Evolutionary conservation across 2,329 filamentous ascomycete genomes (phyloP).

Genomic region (Ploettnerulaceae sp.): DNA sequence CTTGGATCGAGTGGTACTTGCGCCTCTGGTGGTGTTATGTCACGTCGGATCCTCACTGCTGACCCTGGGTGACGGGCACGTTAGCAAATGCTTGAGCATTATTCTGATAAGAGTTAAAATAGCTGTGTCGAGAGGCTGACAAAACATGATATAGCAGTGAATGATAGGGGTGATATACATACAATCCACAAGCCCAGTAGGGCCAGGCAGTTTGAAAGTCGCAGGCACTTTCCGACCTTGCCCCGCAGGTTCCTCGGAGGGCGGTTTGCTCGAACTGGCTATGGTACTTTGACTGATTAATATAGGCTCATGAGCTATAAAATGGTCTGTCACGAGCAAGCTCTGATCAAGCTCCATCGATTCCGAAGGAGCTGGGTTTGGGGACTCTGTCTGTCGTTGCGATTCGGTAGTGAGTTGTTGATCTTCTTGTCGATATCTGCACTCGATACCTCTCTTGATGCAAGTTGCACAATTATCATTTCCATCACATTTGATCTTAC

Average conservation of each 20-base stretch:
- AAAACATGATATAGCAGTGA: too few species aligned
- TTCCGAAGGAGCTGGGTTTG: background rate
- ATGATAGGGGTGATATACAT: background rate
- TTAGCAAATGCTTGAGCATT: background rate
- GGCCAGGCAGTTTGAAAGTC: constrained; percentile 1
- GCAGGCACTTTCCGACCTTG: background rate
- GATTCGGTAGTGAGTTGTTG: background rate
- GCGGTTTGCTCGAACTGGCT: too few species aligned
- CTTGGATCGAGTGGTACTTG: constrained; percentile 4
- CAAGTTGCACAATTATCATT: constrained; percentile 39
- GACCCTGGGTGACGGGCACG: background rate
- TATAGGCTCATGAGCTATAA: too few species aligned
- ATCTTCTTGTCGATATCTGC: constrained; percentile 32
- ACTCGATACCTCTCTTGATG: constrained; percentile 37
- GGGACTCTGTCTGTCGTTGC: background rate
- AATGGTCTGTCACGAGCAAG: too few species aligned
- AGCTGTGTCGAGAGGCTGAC: too few species aligned
- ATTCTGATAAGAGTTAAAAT: background rate
- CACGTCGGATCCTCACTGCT: background rate
- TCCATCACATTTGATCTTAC: constrained; percentile 43
- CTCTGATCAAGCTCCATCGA: background rate
- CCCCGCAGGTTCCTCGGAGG: background rate
- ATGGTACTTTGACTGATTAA: too few species aligned
- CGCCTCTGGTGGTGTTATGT: background rate
- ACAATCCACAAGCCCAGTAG: constrained; percentile 1